Evolutionary conservation across 2,329 filamentous ascomycete genomes (phyloP), one percentile per base, ranked within the genome.

Genomic region (Xenosphaeropsis pyriputrescens): DNA sequence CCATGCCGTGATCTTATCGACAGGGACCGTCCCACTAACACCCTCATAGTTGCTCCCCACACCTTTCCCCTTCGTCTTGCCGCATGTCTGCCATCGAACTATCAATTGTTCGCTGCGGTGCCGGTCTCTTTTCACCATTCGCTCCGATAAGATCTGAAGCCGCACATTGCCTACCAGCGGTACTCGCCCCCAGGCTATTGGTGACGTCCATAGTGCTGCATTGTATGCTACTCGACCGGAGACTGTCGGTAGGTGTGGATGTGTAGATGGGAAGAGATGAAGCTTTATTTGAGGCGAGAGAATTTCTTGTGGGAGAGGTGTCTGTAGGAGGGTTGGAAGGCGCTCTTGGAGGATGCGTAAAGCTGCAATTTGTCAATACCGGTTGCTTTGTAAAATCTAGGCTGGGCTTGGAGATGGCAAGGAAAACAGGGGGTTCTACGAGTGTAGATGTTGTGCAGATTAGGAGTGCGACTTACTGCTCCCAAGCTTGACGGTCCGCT

Each of bases 121-220:
- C 34, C 48, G 50, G 35, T 56, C 50, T 56, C 39, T 65, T 8
- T 32, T 22, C 12, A 56, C 44, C 72, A 98, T 91, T 48, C 89
- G 82, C 64, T 94, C 88, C 11, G 84, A 89, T 14, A 93, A 60
- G 37, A 98, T 91, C 49, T 85, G 77, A 9, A 98, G 71, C 48
- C 77, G 79, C 33, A 95, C 85, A 51, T 94, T 93, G 47, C 89
- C 88, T 22, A 95, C 72, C 15, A 96, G 74, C 2, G 91, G 91
- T 1, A 98, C 71, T 18, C 84, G 76, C 51, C 93, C 93, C 91
- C 91, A 98, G 19, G 88, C 89, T 37, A 98, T 80, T 0, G 91
- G 91, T 0, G 88, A 86, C 1, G 91, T 95, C 88, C 88, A 96
- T 29, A 98, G 67, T 2, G 91, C 91, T 14, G 91, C 89, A 29